Percentiles rank a stretch among this genome's conserved stretches.
phyloP scores from a whole-genome alignment of 2,329 filamentous ascomycete genomes.

The Gnomoniopsis smithogilvyi region DNA sequence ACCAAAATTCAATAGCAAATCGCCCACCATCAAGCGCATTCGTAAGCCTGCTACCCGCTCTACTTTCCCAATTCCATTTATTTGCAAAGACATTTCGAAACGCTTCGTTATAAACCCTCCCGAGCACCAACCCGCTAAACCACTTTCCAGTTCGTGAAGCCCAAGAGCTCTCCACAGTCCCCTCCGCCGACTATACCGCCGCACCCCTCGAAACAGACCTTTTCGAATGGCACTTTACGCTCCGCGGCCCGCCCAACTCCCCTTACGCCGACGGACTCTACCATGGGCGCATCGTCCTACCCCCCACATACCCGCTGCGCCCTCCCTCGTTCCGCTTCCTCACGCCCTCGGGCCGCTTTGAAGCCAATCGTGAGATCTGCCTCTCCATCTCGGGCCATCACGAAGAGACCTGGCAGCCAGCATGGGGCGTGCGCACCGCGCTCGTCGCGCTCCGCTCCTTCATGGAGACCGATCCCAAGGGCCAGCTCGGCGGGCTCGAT shows the following conservation, averaged over 20 bases:
- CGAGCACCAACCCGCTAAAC: slow-evolving; percentile 20
- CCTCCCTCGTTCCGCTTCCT: slow-evolving; percentile 95
- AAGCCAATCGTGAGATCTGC: slow-evolving; percentile 95
- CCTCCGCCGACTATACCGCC: slow-evolving; percentile 82
- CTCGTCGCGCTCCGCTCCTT: slow-evolving; percentile 77
- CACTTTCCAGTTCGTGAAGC: slow-evolving; percentile 75
- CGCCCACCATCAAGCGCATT: slow-evolving; percentile 81
- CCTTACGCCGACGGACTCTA: slow-evolving; percentile 82
- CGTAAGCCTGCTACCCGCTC: slow-evolving; percentile 43
- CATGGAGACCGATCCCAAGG: slow-evolving; percentile 86
- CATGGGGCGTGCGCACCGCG: slow-evolving; percentile 93
- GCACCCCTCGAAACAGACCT: slow-evolving; percentile 83
- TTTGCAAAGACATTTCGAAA: background rate
- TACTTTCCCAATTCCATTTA: background rate
- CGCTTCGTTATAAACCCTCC: background rate
- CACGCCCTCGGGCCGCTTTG: slow-evolving; percentile 88
- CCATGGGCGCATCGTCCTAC: slow-evolving; percentile 91
- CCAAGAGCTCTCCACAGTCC: slow-evolving; percentile 74
- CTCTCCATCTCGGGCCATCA: slow-evolving; percentile 92
- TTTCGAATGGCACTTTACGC: slow-evolving; percentile 98
- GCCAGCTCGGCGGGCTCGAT: slow-evolving; percentile 88
- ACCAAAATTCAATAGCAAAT: slow-evolving; percentile 66
- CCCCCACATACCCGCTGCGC: slow-evolving; percentile 83
- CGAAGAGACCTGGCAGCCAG: slow-evolving; percentile 98
- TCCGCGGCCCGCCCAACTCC: slow-evolving; percentile 82